Conservation (phyloP, 192 early-diverging fungal genomes). For the Chytriomyces hyalinus region DNA sequence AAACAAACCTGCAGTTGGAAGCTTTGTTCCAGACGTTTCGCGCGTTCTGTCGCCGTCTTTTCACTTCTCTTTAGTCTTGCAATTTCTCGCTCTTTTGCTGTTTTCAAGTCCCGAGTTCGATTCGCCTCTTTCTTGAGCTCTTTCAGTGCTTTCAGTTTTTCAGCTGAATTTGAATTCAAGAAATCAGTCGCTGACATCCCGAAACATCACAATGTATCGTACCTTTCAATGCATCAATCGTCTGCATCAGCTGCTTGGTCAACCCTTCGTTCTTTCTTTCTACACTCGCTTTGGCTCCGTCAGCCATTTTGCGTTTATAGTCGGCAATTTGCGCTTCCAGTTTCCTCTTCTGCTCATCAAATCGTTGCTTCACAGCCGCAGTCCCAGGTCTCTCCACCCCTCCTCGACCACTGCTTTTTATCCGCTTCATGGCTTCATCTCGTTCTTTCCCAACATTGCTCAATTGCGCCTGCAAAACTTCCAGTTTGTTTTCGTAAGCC, state of each 20-base stretch:
- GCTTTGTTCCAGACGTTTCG: slow-evolving; percentile 49
- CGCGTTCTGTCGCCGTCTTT: slow-evolving; percentile 46
- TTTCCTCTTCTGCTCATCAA: slow-evolving; percentile 51
- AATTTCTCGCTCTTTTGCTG: slow-evolving; percentile 61
- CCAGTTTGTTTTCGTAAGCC: slow-evolving; percentile 75
- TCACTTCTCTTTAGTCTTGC: slow-evolving; percentile 45
- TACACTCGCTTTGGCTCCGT: slow-evolving; percentile 34
- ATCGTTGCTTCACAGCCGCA: slow-evolving; percentile 39
- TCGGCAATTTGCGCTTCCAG: slow-evolving; percentile 54
- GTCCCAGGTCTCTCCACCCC: slow-evolving; percentile 37
- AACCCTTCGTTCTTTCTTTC: slow-evolving; percentile 56
- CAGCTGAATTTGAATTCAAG: slow-evolving; percentile 41
- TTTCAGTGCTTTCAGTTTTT: slow-evolving; percentile 77
- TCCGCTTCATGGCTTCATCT: slow-evolving; percentile 66
- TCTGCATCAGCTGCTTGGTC: slow-evolving; percentile 65
- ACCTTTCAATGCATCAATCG: slow-evolving; percentile 73
- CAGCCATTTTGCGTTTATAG: slow-evolving; percentile 46
- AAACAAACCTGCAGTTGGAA: slow-evolving; percentile 42
- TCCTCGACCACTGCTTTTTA: slow-evolving; percentile 51
- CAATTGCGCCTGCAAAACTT: slow-evolving; percentile 63
- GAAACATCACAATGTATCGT: slow-evolving; percentile 6
- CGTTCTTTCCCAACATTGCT: slow-evolving; percentile 60
- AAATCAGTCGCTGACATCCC: neutral
- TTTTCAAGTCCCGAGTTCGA: slow-evolving; percentile 63
- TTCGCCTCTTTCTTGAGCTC: slow-evolving; percentile 74